phyloP scores from a whole-genome alignment of 1,284 basidiomycete genomes.

The Athelia psychrophila region DNA sequence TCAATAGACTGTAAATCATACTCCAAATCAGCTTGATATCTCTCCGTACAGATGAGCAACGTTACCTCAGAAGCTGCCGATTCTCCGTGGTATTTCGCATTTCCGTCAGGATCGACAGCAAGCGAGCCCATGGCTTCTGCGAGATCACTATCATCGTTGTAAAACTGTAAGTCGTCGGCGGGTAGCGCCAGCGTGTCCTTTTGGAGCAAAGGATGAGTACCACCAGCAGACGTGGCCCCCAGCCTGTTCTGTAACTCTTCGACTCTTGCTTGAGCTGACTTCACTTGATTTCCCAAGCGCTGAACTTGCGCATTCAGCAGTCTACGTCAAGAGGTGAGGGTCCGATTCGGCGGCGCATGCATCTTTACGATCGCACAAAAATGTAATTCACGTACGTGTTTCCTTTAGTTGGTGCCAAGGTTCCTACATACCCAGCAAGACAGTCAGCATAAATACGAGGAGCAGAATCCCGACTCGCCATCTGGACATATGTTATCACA shows the following conservation, averaged over 20 bases:
- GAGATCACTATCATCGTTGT: constrained; percentile 20
- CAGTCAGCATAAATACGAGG: not conserved
- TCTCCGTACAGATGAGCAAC: not conserved
- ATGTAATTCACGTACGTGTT: constrained; percentile 39
- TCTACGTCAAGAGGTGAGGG: not conserved
- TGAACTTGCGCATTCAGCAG: constrained; percentile 41
- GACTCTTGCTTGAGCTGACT: constrained; percentile 41
- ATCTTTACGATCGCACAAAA: not conserved
- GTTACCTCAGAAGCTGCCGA: constrained; percentile 43
- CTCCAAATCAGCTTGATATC: constrained; percentile 13
- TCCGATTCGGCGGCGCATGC: constrained; percentile 2
- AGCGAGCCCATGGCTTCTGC: constrained; percentile 40
- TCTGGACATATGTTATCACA: constrained; percentile 52
- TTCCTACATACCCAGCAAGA: constrained; percentile 27
- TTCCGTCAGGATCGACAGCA: constrained; percentile 41
- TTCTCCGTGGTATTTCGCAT: constrained; percentile 43
- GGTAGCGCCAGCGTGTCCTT: constrained; percentile 1
- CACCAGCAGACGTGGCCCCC: constrained; percentile 24
- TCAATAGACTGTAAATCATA: constrained; percentile 40
- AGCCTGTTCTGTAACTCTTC: constrained; percentile 57
- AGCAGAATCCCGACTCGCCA: constrained; percentile 27
- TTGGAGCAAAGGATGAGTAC: not conserved
- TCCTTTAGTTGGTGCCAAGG: constrained; percentile 49
- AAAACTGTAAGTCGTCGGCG: constrained; percentile 2
- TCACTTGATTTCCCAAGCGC: constrained; percentile 43